Evolutionary conservation across 2,329 filamentous ascomycete species (phyloP), one percentile per base, ranked within the genome.

Genomic region (Aspergillus tamarii): DNA sequence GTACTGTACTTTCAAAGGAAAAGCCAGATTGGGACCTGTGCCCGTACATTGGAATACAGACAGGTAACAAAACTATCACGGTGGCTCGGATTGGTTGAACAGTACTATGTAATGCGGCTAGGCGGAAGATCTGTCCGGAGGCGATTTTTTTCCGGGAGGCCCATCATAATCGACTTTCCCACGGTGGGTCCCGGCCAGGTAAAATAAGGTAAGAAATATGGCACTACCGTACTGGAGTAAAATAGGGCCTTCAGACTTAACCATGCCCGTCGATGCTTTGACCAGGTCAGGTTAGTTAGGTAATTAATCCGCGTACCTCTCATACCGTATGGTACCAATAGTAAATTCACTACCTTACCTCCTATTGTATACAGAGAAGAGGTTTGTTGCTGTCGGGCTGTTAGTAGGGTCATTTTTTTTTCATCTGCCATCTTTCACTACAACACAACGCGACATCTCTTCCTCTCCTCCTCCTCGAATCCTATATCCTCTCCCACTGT

Each of bases 111-210:
- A 46, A 34, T 34, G 50, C 60, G 61, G 43, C 57, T 46, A 60
- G 54, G 45, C 62, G 45, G 59, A 60, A 54, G 61, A 64, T 66
- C 62, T 52, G 57, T 59, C 60, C 62, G 63, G 66, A 63, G 55
- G 52, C 61, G 59, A 61, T 60, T 57, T 64, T 69, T 60, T 63
- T 64, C 62, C 65, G 62, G 60, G 36, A 52, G 52, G 43, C 23
- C 45, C 36, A 52, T 54, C 19, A 39, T 12, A 36, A 23, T 55
- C 52, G 52, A 66, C 63, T 63, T 50, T 54, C 26, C 9, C 10
- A 6, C 3, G 14, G 64, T 64, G 66, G 64, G 32, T 53, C 61
- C 61, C 28, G 30, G 14, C 43, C 59, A 68, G 62, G 62, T 54
- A 66, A 62, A 55, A 55, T 55, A 55, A 55, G 52, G 52, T 55